Conservation (phyloP, 805 yeast genomes). For the Yarrowia osloensis region DNA sequence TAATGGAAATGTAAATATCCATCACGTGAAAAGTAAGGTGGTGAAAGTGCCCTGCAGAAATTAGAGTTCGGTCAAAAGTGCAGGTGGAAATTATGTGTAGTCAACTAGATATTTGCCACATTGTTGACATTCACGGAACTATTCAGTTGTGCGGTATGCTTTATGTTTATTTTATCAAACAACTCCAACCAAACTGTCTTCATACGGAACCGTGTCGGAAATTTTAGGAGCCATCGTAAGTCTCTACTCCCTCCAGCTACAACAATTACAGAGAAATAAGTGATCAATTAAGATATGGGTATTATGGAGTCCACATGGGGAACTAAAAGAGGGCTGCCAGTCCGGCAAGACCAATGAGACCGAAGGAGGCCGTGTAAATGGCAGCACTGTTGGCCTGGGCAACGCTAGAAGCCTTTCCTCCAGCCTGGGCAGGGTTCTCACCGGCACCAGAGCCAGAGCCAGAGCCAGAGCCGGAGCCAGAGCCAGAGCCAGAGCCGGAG, state of each 20-base stretch:
- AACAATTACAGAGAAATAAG: no score
- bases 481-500: background rate
- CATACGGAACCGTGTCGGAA: no score
- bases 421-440: background rate
- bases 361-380: background rate
- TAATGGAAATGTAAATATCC: background rate
- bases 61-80: background rate
- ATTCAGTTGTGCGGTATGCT: no score
- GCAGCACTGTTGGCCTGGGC: background rate
- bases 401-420: background rate
- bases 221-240: no score
- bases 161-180: no score
- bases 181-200: no score
- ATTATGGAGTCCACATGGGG: no score
- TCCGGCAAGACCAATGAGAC: background rate
- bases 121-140: no score
- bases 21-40: background rate
- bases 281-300: no score
- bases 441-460: background rate
- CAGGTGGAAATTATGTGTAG: no score
- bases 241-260: no score
- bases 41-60: background rate
- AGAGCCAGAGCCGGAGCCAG: background rate
- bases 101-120: no score
- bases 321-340: background rate